Evolutionary conservation across 225 moss, liverwort and hornwort genomes (phyloP), one percentile per base, ranked within the genome.

Genomic region (Thuidium tamariscinum): DNA sequence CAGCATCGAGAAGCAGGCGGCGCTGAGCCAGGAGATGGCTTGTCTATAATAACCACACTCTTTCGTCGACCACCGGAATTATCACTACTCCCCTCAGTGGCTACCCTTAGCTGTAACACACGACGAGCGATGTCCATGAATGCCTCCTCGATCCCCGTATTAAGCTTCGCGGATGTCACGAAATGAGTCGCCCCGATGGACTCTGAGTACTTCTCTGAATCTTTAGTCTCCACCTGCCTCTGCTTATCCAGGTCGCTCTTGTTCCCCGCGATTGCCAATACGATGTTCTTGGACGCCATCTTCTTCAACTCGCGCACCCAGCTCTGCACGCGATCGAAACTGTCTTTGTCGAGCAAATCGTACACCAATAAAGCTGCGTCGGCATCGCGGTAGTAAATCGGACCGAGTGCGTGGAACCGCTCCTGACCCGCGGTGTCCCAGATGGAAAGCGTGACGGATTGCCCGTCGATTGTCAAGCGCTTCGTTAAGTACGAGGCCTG

Each of bases 381-480:
- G 41, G 98, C 98, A 86, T 99, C 98, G 42, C 98, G 93, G 54
- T 99, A 99, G 86, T 99, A 99, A 52, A 99, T 97, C 22, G 98
- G 98, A 69, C 98, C 98, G 41, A 99, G 91, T 36, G 96, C 98
- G 90, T 99, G 98, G 79, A 99, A 99, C 52, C 98, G 96, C 91
- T 99, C 98, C 89, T 99, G 98, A 9, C 98, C 98, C 19, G 98
- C 97, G 72, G 98, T 99, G 82, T 99, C 98, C 98, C 98, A 99
- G 34, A 99, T 96, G 39, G 96, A 94, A 22, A 99, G 93, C 57
- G 94, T 95, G 37, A 95, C 93, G 49, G 80, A 89, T 70, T 94
- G 94, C 56, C 94, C 94, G 84, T 95, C 97, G 62, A 99, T 89
- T 17, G 86, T 92, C 66, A 99, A 67, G 81, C 95, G 92, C 92